Evolutionary conservation across 2,329 filamentous ascomycete species (phyloP), one percentile per base, ranked within the genome.

Genomic region (Pseudopyrenochaeta lycopersici): DNA sequence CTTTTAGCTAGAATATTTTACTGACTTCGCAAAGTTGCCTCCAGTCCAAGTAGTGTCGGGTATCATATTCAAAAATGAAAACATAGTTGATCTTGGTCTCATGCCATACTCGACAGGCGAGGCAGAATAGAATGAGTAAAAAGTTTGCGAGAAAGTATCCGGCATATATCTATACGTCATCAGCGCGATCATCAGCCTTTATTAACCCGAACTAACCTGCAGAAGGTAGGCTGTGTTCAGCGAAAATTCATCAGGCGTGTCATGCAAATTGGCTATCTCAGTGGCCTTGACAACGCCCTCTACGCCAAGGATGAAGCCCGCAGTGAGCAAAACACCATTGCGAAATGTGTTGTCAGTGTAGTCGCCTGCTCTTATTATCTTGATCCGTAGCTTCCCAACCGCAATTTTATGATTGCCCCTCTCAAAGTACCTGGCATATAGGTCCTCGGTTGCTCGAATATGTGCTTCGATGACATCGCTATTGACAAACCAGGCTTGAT

Each of bases 1-100:
- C 7, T 3, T 29, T 7, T 18, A 7, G 6, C 12, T 39, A 23
- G 9, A 6, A 2, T 3, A 1, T 1, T 10, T 4, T 30, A 63
- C 78, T 65, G 71, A 86, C 84, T 78, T 95, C 90, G 6, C 90
- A 82, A 27, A 97, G 81, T 73, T 97, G 88, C 63, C 91, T 88
- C 92, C 94, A 99, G 75, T 98, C 91, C 23, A 98, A 80, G 60
- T 89, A 86, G 73, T 95, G 88, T 52, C 94, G 84, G 48, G 89
- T 88, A 79, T 98, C 93, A 70, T 97, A 95, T 77, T 99, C 95
- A 71, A 99, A 99, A 64, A 98, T 92, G 75, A 97, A 97, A 48
- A 89, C 86, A 73, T 98, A 98, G 73, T 99, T 99, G 77, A 99
- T 91, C 76, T 94, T 96, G 72, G 89, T 88, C 46, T 80, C 81